phyloP scores from a whole-genome alignment of 805 yeast species.

The Candida dendrica region DNA sequence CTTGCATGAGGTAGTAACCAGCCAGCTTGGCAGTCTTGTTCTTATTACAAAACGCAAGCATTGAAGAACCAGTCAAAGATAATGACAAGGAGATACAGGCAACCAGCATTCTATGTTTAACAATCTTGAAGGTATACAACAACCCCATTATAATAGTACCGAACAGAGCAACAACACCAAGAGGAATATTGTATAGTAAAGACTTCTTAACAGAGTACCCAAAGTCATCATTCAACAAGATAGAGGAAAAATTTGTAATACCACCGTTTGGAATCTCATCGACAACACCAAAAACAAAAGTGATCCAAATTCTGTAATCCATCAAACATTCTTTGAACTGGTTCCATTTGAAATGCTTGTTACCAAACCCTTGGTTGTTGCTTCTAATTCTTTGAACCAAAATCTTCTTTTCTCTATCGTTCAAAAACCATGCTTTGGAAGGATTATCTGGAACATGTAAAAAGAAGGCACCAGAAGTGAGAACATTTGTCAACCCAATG shows the following conservation, averaged over 20 bases:
- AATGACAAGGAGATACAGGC: constrained; percentile 16
- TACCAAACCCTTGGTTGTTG: constrained; percentile 55
- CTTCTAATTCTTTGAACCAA: constrained; percentile 46
- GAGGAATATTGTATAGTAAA: constrained; percentile 29
- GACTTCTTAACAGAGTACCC: constrained; percentile 22
- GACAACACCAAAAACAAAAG: constrained; percentile 32
- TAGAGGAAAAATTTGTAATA: constrained; percentile 11
- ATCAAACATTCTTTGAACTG: constrained; percentile 45
- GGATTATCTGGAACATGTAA: constrained; percentile 55
- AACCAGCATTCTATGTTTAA: constrained; percentile 18
- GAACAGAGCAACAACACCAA: constrained; percentile 25
- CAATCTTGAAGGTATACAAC: constrained; percentile 3
- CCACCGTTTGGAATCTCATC: constrained; percentile 50
- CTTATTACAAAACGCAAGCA: constrained; percentile 23
- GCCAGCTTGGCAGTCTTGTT: constrained; percentile 21
- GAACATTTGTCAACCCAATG: constrained; percentile 51
- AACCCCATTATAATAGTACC: constrained; percentile 21
- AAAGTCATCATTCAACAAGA: constrained; percentile 15
- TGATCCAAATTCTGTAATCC: constrained; percentile 45
- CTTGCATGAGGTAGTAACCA: constrained; percentile 23
- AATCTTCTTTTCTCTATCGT: constrained; percentile 37
- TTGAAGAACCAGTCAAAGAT: constrained; percentile 23
- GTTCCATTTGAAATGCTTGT: constrained; percentile 42
- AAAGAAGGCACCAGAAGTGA: constrained; percentile 38
- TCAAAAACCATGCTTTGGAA: constrained; percentile 37